Evolutionary conservation across 2,329 filamentous ascomycete genomes (phyloP).

Genomic region (Aspergillus piperis): DNA sequence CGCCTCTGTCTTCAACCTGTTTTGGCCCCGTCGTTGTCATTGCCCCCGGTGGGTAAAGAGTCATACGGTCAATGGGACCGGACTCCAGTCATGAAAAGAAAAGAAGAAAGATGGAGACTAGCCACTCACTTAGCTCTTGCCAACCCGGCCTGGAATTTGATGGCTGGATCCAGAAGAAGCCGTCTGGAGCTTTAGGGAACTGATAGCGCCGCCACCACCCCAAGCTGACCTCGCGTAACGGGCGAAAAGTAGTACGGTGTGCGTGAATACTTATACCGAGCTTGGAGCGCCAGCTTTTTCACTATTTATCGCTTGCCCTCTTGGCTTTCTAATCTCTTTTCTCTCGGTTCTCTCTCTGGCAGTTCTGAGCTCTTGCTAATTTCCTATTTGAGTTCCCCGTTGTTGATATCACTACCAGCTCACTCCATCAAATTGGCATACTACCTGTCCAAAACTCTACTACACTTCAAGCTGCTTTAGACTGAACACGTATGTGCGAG

Average conservation of each 20-base stretch:
- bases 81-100: neutral
- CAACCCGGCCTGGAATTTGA: neutral
- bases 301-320: conserved; percentile 4
- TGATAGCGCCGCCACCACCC: conserved; percentile 27
- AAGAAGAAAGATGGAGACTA: neutral
- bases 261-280: conserved; percentile 21
- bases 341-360: neutral
- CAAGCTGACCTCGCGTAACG: conserved; percentile 17
- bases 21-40: neutral
- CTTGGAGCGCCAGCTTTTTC: conserved; percentile 2
- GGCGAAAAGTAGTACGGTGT: conserved; percentile 18
- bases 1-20: neutral
- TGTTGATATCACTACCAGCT: neutral
- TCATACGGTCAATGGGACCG: neutral
- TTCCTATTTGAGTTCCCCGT: neutral
- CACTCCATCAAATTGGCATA: neutral
- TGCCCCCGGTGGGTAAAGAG: neutral
- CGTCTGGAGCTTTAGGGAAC: conserved; percentile 20
- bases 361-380: neutral
- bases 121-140: neutral
- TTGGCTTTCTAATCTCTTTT: conserved; percentile 4
- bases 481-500: neutral
- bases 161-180: conserved; percentile 11
- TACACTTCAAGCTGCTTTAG: neutral
- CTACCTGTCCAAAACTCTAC: conserved; percentile 4